These are phyloP conservation scores for Stachybotrys elegans DNA, from an alignment of 2,329 filamentous ascomycete species.

Conservation along the genomic window DNA sequence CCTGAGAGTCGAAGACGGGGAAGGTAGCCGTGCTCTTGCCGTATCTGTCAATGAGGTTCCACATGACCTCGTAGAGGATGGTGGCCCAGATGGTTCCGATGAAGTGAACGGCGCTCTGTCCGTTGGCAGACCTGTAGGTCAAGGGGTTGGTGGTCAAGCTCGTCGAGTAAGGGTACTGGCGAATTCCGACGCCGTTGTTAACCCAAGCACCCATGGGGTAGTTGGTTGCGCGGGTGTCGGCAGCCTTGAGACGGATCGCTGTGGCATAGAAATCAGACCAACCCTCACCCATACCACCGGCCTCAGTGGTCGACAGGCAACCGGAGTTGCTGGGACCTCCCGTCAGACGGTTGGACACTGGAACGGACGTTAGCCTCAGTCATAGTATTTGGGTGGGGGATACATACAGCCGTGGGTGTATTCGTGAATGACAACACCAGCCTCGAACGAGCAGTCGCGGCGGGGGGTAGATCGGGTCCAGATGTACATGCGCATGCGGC, in stretches of 20 bases:
- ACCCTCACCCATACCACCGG: conserved; percentile 54
- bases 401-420: conserved; percentile 45
- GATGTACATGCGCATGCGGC: conserved; percentile 56
- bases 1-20: conserved; percentile 32
- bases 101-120: conserved; percentile 27
- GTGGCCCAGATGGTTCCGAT: conserved; percentile 49
- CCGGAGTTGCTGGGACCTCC: conserved; percentile 49
- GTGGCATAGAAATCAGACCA: conserved; percentile 54
- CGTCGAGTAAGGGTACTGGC: conserved; percentile 47
- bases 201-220: conserved; percentile 49
- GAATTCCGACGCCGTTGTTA: conserved; percentile 36
- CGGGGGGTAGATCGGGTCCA: conserved; percentile 43
- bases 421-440: conserved; percentile 57
- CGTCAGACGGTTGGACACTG: conserved; percentile 53
- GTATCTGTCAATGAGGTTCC: conserved; percentile 46
- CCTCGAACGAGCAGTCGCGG: conserved; percentile 52
- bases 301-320: conserved; percentile 42
- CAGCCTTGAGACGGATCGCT: conserved; percentile 40
- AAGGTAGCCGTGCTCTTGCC: conserved; percentile 36
- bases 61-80: conserved; percentile 48
- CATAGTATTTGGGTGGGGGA: conserved; percentile 4
- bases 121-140: conserved; percentile 41
- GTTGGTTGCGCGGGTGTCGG: conserved; percentile 38
- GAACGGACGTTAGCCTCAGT: conserved; percentile 5
- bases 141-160: conserved; percentile 42